Evolutionary conservation across 768 basidiomycete genomes (phyloP).

Genomic region (Suillus plorans): DNA sequence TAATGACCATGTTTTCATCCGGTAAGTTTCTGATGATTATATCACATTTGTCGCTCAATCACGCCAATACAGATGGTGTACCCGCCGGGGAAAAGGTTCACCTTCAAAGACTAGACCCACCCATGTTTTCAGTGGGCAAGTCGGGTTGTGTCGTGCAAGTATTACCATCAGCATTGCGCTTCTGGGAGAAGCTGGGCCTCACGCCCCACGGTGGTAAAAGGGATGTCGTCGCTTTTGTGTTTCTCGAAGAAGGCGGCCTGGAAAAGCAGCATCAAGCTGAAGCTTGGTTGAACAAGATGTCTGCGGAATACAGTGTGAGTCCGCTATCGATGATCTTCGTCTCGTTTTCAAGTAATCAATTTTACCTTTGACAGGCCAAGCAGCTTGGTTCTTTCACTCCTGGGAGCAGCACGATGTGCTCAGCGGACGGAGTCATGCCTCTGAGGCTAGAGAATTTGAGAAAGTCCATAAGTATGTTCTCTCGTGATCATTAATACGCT

Average conservation of each 20-base stretch:
- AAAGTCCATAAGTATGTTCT: constrained; percentile 56
- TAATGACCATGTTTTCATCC: constrained; percentile 44
- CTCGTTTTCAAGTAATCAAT: constrained; percentile 13
- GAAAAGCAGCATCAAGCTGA: constrained; percentile 49
- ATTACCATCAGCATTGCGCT: constrained; percentile 67
- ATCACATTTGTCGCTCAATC: not conserved
- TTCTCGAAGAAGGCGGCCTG: constrained; percentile 62
- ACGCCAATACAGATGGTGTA: constrained; percentile 3
- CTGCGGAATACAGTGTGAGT: constrained; percentile 59
- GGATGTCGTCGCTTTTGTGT: constrained; percentile 63
- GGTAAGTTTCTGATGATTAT: constrained; percentile 24
- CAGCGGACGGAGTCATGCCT: constrained; percentile 58
- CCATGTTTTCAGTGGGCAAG: constrained; percentile 66
- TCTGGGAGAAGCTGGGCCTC: constrained; percentile 85
- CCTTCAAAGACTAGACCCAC: constrained; percentile 43
- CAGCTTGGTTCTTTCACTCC: constrained; percentile 57
- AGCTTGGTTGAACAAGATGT: constrained; percentile 57
- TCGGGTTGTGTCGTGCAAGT: constrained; percentile 69
- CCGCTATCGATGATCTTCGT: not conserved
- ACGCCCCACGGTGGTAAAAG: constrained; percentile 70
- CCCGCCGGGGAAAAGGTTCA: constrained; percentile 10
- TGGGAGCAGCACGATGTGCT: constrained; percentile 48
- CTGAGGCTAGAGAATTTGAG: constrained; percentile 70
- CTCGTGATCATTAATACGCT: not conserved
- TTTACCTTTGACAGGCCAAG: constrained; percentile 44